Percentiles rank a stretch among this genome's conserved stretches.
Evolutionary conservation across 352 stramenopile species (phyloP).

Genomic region (Phytopythium chamaehyphon): DNA sequence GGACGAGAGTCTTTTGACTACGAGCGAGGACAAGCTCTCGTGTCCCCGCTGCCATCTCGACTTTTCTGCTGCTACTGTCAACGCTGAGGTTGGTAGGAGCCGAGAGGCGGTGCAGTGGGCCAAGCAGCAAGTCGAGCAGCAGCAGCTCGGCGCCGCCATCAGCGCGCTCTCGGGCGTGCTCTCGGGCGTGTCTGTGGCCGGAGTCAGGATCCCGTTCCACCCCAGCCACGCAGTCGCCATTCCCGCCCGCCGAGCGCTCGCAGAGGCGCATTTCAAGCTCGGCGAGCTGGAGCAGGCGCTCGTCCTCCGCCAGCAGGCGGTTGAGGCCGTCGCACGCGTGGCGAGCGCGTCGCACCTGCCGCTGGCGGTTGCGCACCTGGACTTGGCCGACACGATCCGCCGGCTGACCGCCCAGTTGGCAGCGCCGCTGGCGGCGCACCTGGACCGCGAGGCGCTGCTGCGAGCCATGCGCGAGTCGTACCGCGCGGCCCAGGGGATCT

Average conservation of each 20-base stretch:
- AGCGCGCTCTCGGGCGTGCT: constrained; percentile 13
- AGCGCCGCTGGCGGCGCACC: constrained; percentile 9
- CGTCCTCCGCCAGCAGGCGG: constrained; percentile 17
- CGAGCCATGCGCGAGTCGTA: constrained; percentile 32
- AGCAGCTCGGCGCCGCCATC: constrained; percentile 26
- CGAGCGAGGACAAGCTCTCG: constrained; percentile 18
- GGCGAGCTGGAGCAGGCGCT: constrained; percentile 29
- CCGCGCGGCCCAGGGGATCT: constrained; percentile 24
- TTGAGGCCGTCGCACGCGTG: constrained; percentile 24
- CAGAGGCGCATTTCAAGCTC: constrained; percentile 36
- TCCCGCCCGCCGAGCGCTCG: constrained; percentile 19
- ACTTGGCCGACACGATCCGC: constrained; percentile 27
- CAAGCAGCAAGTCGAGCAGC: constrained; percentile 23
- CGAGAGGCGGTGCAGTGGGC: constrained; percentile 17
- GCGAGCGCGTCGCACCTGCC: constrained; percentile 23
- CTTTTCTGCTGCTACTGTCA: constrained; percentile 10
- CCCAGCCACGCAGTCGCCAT: constrained; percentile 28
- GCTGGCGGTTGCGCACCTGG: constrained; percentile 35
- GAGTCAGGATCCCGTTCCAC: constrained; percentile 23
- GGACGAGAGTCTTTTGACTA: constrained; percentile 16
- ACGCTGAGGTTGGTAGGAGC: constrained; percentile 5
- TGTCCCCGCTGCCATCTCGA: constrained; percentile 22
- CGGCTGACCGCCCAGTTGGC: constrained; percentile 20
- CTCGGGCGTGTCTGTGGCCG: constrained; percentile 19
- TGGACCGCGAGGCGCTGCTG: constrained; percentile 19